Evolutionary conservation across 192 early-diverging fungal species (phyloP).

Genomic region (Coemansia sp.): DNA sequence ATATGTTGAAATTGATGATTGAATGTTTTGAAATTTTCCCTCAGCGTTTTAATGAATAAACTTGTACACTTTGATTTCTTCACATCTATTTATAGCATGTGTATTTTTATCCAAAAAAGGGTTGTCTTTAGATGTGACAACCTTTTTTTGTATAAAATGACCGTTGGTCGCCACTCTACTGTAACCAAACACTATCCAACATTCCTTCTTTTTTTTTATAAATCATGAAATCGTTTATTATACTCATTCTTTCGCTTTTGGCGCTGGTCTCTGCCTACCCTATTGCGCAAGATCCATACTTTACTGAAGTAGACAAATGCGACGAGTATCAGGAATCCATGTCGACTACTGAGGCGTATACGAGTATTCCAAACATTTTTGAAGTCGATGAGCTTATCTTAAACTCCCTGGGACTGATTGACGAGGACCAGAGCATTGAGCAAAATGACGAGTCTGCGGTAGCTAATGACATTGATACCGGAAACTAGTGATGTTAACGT

Average conservation of each 20-base stretch:
- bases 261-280: background rate
- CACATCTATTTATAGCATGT: background rate
- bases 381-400: background rate
- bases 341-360: background rate
- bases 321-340: background rate
- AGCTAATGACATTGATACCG: background rate
- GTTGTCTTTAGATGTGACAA: background rate
- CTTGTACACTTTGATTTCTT: background rate
- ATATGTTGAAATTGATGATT: conserved; percentile 25
- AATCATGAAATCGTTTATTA: background rate
- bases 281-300: background rate
- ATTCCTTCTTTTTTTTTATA: background rate
- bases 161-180: background rate
- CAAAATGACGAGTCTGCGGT: background rate
- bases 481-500: background rate
- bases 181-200: background rate
- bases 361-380: background rate
- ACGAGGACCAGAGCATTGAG: background rate
- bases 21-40: too few species aligned
- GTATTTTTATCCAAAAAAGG: background rate
- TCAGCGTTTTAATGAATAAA: background rate
- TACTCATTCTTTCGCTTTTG: background rate
- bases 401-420: background rate
- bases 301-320: background rate
- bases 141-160: background rate